Evolutionary conservation across 2,329 filamentous ascomycete species (phyloP).

Genomic region (Helicocarpus griseus): DNA sequence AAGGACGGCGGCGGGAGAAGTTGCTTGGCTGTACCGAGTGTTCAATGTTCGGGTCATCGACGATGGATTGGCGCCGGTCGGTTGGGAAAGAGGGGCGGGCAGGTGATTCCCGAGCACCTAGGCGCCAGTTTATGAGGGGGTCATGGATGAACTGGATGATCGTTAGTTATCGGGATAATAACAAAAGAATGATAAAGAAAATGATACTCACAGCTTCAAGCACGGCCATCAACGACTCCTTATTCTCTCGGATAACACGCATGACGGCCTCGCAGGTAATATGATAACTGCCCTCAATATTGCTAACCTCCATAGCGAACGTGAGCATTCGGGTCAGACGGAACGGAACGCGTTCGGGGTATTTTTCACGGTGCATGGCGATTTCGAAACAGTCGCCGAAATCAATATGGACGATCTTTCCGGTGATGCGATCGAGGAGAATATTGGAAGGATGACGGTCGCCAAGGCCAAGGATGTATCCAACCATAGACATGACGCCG

Average conservation of each 20-base stretch:
- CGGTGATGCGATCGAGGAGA: constrained; percentile 91
- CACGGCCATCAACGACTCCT: constrained; percentile 97
- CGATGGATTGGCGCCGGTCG: constrained; percentile 51
- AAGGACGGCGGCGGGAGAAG: constrained; percentile 57
- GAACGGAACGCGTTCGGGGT: constrained; percentile 95
- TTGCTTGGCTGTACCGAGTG: constrained; percentile 53
- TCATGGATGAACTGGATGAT: constrained; percentile 83
- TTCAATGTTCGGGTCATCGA: constrained; percentile 34
- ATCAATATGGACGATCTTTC: constrained; percentile 97
- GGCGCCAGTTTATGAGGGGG: constrained; percentile 93
- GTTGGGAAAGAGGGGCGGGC: constrained; percentile 50
- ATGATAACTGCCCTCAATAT: constrained; percentile 96
- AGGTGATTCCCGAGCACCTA: constrained; percentile 55
- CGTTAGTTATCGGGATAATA: constrained; percentile 13
- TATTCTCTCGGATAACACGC: constrained; percentile 91
- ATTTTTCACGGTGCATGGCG: constrained; percentile 98
- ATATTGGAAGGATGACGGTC: constrained; percentile 96
- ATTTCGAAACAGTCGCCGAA: constrained; percentile 99
- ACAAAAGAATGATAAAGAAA: background rate
- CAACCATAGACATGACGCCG: constrained; percentile 99
- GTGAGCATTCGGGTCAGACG: constrained; percentile 96
- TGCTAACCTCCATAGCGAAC: constrained; percentile 99
- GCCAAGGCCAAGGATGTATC: constrained; percentile 92
- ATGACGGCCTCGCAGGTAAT: constrained; percentile 98
- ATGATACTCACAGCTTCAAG: constrained; percentile 73